Percentiles rank a stretch among this genome's conserved stretches.
Conservation (phyloP, 805 yeast species). For the Zygotorulaspora florentina region DNA sequence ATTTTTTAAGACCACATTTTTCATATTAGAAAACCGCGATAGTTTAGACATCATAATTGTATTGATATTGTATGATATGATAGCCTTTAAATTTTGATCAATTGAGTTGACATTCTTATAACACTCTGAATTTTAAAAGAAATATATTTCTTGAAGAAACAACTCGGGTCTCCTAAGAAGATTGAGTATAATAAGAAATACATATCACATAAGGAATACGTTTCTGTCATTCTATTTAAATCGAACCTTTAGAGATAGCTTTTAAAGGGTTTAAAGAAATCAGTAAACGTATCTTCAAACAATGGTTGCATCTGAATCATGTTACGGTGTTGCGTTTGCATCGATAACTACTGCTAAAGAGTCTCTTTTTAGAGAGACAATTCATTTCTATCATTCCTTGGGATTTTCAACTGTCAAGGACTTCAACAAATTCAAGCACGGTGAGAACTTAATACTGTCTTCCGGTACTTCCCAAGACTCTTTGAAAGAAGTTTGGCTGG, state of each 20-base stretch:
- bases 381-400: slow-evolving; percentile 53
- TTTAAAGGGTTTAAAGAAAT: not conserved
- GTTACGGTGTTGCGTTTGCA: slow-evolving; percentile 48
- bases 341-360: slow-evolving; percentile 57
- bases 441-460: slow-evolving; percentile 31
- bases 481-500: slow-evolving; percentile 67
- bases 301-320: slow-evolving; percentile 25
- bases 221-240: slow-evolving; percentile 1
- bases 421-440: slow-evolving; percentile 48
- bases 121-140: not conserved
- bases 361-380: slow-evolving; percentile 42
- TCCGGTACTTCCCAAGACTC: slow-evolving; percentile 65
- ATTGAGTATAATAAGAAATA: not conserved
- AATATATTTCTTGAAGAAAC: not conserved
- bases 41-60: not conserved
- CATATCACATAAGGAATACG: slow-evolving; percentile 1
- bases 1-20: slow-evolving; percentile 2
- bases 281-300: not conserved
- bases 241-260: not conserved
- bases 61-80: slow-evolving; percentile 1
- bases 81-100: not conserved
- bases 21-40: not conserved
- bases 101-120: not conserved
- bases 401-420: slow-evolving; percentile 61
- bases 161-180: not conserved